Evolutionary conservation across 1,139 yeast genomes (phyloP).

Genomic region (Taphrina communis): DNA sequence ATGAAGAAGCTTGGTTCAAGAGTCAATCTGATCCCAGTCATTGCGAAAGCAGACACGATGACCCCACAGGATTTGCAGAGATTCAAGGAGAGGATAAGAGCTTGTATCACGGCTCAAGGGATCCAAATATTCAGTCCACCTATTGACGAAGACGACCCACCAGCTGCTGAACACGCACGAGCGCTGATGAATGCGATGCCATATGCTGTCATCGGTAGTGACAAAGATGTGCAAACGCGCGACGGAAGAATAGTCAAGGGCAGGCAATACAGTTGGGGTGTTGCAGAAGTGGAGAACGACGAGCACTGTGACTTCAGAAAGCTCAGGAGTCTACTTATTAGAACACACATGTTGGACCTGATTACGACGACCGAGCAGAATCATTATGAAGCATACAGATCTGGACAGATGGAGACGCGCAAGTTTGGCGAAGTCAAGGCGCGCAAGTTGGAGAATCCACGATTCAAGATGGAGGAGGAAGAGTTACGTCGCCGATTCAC

Average conservation of each 20-base stretch:
- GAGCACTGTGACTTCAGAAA: slow-evolving; percentile 94
- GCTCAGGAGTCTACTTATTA: slow-evolving; percentile 80
- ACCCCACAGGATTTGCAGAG: slow-evolving; percentile 78
- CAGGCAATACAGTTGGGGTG: slow-evolving; percentile 96
- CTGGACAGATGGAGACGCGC: slow-evolving; percentile 73
- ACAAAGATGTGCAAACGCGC: slow-evolving; percentile 76
- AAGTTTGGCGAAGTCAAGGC: slow-evolving; percentile 58
- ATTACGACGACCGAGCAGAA: slow-evolving; percentile 85
- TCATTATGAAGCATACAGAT: slow-evolving; percentile 89
- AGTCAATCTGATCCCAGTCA: slow-evolving; percentile 91
- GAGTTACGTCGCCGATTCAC: slow-evolving; percentile 92
- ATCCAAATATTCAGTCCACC: slow-evolving; percentile 91
- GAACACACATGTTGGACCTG: slow-evolving; percentile 93
- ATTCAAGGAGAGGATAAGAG: slow-evolving; percentile 86
- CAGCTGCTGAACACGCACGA: slow-evolving; percentile 45
- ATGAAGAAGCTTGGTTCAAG: slow-evolving; percentile 87
- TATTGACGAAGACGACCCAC: slow-evolving; percentile 48
- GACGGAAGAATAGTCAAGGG: slow-evolving; percentile 83
- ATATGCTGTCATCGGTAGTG: slow-evolving; percentile 89
- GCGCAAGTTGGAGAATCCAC: slow-evolving; percentile 69
- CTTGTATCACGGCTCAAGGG: slow-evolving; percentile 88
- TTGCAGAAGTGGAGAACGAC: slow-evolving; percentile 96
- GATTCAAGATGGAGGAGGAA: slow-evolving; percentile 94
- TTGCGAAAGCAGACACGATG: slow-evolving; percentile 93
- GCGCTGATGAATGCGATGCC: slow-evolving; percentile 67